A percentile compares a stretch with the other conserved stretches of the same genome.
These are phyloP conservation scores for Alternaria conjuncta DNA, from an alignment of 2,329 filamentous ascomycete species.

Conservation along the genomic window DNA sequence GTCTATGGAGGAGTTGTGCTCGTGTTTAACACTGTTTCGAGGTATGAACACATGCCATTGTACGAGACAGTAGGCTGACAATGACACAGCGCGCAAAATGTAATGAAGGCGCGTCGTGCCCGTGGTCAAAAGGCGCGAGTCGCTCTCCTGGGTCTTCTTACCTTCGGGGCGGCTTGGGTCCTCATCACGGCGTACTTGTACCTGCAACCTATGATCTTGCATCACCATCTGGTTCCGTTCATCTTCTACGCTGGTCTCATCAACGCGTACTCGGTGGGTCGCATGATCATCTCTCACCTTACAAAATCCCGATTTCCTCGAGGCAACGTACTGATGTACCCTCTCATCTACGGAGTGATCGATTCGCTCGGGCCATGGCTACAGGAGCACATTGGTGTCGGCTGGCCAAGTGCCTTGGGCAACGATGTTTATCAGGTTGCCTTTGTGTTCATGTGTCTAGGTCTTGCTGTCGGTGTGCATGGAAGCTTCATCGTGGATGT, in stretches of 20 bases:
- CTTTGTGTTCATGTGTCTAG: conserved; percentile 88
- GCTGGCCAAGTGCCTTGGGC: conserved; percentile 50
- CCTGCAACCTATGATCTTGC: conserved; percentile 83
- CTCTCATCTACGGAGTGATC: conserved; percentile 76
- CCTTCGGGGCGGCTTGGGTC: conserved; percentile 79
- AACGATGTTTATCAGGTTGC: conserved; percentile 85
- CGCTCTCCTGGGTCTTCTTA: conserved; percentile 81
- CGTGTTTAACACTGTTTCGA: conserved; percentile 82
- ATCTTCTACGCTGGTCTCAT: conserved; percentile 85
- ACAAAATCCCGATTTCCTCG: conserved; percentile 89
- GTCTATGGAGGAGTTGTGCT: conserved; percentile 82
- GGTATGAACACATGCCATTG: conserved; percentile 44
- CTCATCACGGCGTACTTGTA: conserved; percentile 80
- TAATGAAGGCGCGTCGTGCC: conserved; percentile 78
- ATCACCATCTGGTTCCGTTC: conserved; percentile 87
- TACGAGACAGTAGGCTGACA: conserved; percentile 7
- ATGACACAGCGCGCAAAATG: conserved; percentile 71
- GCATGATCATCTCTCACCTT: conserved; percentile 94
- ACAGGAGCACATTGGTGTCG: conserved; percentile 55
- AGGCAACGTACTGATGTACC: conserved; percentile 82
- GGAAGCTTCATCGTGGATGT: conserved; percentile 97
- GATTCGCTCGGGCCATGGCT: conserved; percentile 80
- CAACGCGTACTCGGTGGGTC: conserved; percentile 93
- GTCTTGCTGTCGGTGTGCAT: conserved; percentile 87
- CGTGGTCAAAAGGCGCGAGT: conserved; percentile 74